Evolutionary conservation across 2,329 filamentous ascomycete genomes (phyloP), one percentile per base, ranked within the genome.

Genomic region (Verruconis gallopava): DNA sequence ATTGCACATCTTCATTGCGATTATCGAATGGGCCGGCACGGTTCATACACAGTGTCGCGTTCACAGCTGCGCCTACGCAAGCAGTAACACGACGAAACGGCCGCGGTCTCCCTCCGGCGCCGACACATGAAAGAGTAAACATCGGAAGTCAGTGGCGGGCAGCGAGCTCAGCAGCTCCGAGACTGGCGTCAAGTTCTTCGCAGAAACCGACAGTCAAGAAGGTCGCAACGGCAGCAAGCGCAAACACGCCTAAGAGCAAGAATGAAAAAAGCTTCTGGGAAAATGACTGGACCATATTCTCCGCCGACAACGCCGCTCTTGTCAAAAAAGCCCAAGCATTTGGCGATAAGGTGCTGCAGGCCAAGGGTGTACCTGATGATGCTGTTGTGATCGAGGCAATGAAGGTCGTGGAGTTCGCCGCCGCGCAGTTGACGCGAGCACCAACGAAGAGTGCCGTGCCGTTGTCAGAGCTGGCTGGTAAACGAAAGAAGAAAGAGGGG

Each of bases 401-500:
- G 42, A 40, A 40, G 19, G 18, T 40, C 21, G 33, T 44, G 12
- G 28, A 45, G 22, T 38, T 28, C 14, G 44, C 44, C 5, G 44
- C 44, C 13, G 28, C 30, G 12, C 28, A 38, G 21, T 28, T 44
- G 32, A 45, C 42, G 13, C 22, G 39, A 13, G 30, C 43, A 15
- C 18, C 37, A 18, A 20, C 43, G n/a, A 17, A 30, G 21, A 21
- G 18, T 5, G 30, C 43, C 6, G 30, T 30, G 5, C 21, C 32
- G 20, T 30, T 28, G 9, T 35, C 34, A 4, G 22, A 35, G 18
- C 46, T 61, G 62, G 35, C 59, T 64, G 40, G 21, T 20, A n/a
- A n/a, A 9, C 11, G 9, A 17, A 11, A 6, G 15, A 6, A n/a
- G 9, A 17, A 36, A 17, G 37, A 38, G 9, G 17, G 34, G 11